Evolutionary conservation across 257 asterid genomes (phyloP).

Genomic region (Gynochthodes officinalis): DNA sequence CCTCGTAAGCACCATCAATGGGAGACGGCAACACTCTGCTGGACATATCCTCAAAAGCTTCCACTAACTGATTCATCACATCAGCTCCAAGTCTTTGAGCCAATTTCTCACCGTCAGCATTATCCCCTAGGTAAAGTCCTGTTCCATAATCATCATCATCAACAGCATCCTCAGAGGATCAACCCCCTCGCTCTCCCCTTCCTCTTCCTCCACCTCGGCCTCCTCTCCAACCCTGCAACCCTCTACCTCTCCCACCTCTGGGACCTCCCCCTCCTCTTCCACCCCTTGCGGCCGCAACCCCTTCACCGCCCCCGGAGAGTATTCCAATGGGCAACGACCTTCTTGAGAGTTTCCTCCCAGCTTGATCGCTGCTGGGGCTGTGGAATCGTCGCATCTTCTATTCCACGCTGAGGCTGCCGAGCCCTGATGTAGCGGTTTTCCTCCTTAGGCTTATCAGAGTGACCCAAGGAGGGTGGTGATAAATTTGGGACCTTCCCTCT

Average conservation of each 20-base stretch:
- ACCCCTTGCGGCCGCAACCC: slow-evolving; percentile 20
- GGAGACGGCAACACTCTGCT: slow-evolving; percentile 66
- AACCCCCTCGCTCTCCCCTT: slow-evolving; percentile 25
- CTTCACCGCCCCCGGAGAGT: slow-evolving; percentile 39
- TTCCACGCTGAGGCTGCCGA: slow-evolving; percentile 1
- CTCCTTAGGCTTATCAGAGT: slow-evolving; percentile 29
- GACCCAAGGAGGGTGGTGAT: slow-evolving; percentile 16
- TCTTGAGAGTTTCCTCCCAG: slow-evolving; percentile 50
- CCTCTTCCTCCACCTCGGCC: slow-evolving; percentile 21
- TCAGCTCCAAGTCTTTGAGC: slow-evolving; percentile 73
- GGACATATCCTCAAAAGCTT: slow-evolving; percentile 63
- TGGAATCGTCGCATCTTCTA: slow-evolving; percentile 10
- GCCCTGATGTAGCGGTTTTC: slow-evolving; percentile 57
- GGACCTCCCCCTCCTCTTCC: slow-evolving; percentile 35
- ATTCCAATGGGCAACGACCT: slow-evolving; percentile 51
- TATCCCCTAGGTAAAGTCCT: slow-evolving; percentile 45
- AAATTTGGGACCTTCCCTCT: slow-evolving; percentile 55
- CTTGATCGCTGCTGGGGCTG: slow-evolving; percentile 33
- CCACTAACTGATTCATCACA: slow-evolving; percentile 45
- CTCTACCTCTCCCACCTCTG: slow-evolving; percentile 41
- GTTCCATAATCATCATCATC: slow-evolving; percentile 36
- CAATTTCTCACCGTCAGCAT: slow-evolving; percentile 57
- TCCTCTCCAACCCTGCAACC: slow-evolving; percentile 21
- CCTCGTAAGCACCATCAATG: slow-evolving; percentile 51
- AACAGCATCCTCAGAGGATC: slow-evolving; percentile 24